Conservation (phyloP, 371 early-diverging fungal genomes). For the Apophysomyces ossiformis region DNA sequence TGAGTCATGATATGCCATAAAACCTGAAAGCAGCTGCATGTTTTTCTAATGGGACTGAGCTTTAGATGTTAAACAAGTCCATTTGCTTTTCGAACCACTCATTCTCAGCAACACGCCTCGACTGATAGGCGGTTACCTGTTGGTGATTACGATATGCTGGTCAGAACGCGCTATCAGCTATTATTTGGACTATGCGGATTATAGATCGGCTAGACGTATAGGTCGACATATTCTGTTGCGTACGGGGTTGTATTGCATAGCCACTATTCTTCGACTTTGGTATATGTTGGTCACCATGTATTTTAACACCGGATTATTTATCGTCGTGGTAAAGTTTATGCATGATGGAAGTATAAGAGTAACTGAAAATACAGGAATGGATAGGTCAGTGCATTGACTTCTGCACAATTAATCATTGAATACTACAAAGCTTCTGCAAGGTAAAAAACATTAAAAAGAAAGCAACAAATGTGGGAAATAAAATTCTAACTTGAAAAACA, state of each 20-base stretch:
- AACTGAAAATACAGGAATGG: background rate
- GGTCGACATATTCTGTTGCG: conserved; percentile 15
- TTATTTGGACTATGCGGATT: conserved; percentile 21
- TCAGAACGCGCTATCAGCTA: conserved; percentile 32
- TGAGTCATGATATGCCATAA: conserved; percentile 7
- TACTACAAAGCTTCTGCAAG: conserved; percentile 5
- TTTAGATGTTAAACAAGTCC: conserved; percentile 30
- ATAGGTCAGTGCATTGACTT: conserved; percentile 13
- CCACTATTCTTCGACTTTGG: conserved; percentile 32
- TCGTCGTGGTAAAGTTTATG: conserved; percentile 27
- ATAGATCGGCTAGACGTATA: background rate
- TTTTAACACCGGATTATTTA: conserved; percentile 40
- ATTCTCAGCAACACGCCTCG: conserved; percentile 18
- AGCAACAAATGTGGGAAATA: background rate
- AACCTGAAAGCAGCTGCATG: background rate
- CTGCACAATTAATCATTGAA: conserved; percentile 14
- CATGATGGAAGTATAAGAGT: no score
- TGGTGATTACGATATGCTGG: conserved; percentile 35
- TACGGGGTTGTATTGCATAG: conserved; percentile 33
- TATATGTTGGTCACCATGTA: conserved; percentile 50
- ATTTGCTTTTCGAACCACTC: conserved; percentile 40
- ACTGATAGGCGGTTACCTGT: conserved; percentile 27
- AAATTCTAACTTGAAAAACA: background rate
- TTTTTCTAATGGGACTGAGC: background rate
- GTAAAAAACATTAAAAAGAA: conserved; percentile 1